Conservation (phyloP, 352 stramenopile species). For the Phytophthora pini region DNA sequence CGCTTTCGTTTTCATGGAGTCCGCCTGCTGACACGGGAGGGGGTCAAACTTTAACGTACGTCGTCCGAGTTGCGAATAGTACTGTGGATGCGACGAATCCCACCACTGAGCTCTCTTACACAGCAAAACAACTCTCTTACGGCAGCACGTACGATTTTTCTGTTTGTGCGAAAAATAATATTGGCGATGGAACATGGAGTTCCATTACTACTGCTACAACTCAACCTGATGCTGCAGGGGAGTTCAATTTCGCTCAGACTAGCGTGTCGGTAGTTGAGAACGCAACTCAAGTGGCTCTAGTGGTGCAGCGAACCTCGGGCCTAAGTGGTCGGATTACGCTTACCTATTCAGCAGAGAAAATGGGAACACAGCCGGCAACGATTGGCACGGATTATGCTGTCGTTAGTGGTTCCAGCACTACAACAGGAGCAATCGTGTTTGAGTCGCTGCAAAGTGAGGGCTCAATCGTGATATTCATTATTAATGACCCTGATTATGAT, state of each 20-base stretch:
- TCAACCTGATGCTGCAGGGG: slow-evolving; percentile 55
- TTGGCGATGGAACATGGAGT: slow-evolving; percentile 45
- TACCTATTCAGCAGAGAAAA: slow-evolving; percentile 24
- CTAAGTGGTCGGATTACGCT: slow-evolving; percentile 52
- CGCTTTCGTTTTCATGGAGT: slow-evolving; percentile 46
- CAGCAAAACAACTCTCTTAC: slow-evolving; percentile 36
- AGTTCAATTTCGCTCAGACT: slow-evolving; percentile 48
- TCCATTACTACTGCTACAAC: slow-evolving; percentile 32
- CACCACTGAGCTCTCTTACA: slow-evolving; percentile 10
- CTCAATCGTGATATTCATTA: slow-evolving; percentile 43
- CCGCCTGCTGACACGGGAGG: slow-evolving; percentile 56
- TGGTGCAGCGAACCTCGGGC: slow-evolving; percentile 49
- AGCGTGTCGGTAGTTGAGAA: slow-evolving; percentile 49
- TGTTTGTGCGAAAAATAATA: slow-evolving; percentile 45
- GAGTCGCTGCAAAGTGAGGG: slow-evolving; percentile 29
- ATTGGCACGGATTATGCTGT: slow-evolving; percentile 52
- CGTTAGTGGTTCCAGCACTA: slow-evolving; percentile 1
- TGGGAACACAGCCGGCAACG: slow-evolving; percentile 19
- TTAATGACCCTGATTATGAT: slow-evolving; percentile 59
- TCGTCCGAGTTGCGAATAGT: slow-evolving; percentile 30
- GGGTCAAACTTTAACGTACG: slow-evolving; percentile 36
- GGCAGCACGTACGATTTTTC: slow-evolving; percentile 44
- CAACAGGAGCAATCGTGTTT: slow-evolving; percentile 44
- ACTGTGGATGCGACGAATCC: slow-evolving; percentile 11
- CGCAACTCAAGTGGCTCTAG: slow-evolving; percentile 34